These are phyloP conservation scores for Juglanconis sp. DNA, from an alignment of 2,329 filamentous ascomycete species.

Conservation along the genomic window DNA sequence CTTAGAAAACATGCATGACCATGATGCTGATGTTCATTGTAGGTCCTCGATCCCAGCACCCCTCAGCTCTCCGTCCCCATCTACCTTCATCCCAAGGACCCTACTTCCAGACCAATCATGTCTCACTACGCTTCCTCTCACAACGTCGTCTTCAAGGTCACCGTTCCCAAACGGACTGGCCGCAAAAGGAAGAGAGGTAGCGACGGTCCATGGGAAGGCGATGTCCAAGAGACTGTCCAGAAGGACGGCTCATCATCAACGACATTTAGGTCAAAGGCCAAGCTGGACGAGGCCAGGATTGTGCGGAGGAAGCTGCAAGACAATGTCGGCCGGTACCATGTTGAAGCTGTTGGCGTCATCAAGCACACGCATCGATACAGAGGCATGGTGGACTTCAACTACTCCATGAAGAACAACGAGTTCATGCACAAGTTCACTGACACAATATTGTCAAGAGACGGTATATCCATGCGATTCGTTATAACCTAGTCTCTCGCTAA, in stretches of 20 bases:
- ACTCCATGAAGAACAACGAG: constrained; percentile 62
- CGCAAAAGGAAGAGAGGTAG: constrained; percentile 81
- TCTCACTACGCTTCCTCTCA: constrained; percentile 75
- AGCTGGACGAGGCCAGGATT: constrained; percentile 50
- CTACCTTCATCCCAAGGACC: constrained; percentile 77
- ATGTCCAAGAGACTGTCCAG: constrained; percentile 30
- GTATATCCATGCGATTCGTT: constrained; percentile 38
- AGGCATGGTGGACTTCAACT: constrained; percentile 82
- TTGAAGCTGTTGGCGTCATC: constrained; percentile 70
- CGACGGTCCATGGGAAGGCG: constrained; percentile 58
- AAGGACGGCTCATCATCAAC: neutral
- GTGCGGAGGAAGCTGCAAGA: constrained; percentile 66
- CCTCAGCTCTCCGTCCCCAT: constrained; percentile 57
- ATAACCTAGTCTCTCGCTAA: neutral
- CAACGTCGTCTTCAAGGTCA: constrained; percentile 83
- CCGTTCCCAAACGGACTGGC: constrained; percentile 81
- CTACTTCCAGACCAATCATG: constrained; percentile 71
- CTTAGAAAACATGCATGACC: neutral
- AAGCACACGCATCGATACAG: constrained; percentile 84
- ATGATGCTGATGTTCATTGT: neutral
- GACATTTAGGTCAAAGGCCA: constrained; percentile 15
- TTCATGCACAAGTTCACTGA: constrained; percentile 72
- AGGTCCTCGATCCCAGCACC: constrained; percentile 45
- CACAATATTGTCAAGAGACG: constrained; percentile 67
- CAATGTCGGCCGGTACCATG: constrained; percentile 62